Evolutionary conservation across 2,329 filamentous ascomycete species (phyloP), one percentile per base, ranked within the genome.

Genomic region (Xylaria arbuscula): DNA sequence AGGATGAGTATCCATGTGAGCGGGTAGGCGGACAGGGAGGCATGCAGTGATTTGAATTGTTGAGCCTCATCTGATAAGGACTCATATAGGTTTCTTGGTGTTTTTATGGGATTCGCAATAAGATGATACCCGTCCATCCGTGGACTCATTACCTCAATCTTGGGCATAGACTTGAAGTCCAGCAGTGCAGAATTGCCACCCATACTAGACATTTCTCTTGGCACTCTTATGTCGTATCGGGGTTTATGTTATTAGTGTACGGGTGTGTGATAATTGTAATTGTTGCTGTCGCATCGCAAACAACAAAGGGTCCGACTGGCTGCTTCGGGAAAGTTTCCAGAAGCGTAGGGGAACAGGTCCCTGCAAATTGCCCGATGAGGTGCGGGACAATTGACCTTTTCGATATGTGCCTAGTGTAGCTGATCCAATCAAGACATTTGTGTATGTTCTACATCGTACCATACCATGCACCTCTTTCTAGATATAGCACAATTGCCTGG

Each of bases 131-230:
- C 17, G 34, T n/a, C 28, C 15, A 55, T 22, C 32, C 3, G 38
- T 56, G 10, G 34, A 56, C 5, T 19, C n/a, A 48, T 50, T 70
- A 73, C 72, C 70, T 73, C 72, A 32, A 73, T 71, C 28, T 73
- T 73, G 1, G 72, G 72, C 72, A 73, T 73, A 38, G 70, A 62
- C 70, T 47, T 64, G 63, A 73, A 73, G 57, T 72, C 68, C 24
- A 72, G 22, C 34, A 71, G 17, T 10, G n/a, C 47, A 36, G 47
- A 9, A 19, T 22, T 19, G 28, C 53, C 6, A 36, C 24, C 28
- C 69, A 71, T 71, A 1, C 4, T 54, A 45, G 47, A 19, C 45
- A 32, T 24, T 32, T 6, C 7, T 32, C 22, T 45, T 45, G 36
- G 54, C 19, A 57, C 34, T 15, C 17, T 32, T 22, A 53, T 28